Conservation (phyloP, 2,329 filamentous ascomycete species). For the Neonectria coccinea region DNA sequence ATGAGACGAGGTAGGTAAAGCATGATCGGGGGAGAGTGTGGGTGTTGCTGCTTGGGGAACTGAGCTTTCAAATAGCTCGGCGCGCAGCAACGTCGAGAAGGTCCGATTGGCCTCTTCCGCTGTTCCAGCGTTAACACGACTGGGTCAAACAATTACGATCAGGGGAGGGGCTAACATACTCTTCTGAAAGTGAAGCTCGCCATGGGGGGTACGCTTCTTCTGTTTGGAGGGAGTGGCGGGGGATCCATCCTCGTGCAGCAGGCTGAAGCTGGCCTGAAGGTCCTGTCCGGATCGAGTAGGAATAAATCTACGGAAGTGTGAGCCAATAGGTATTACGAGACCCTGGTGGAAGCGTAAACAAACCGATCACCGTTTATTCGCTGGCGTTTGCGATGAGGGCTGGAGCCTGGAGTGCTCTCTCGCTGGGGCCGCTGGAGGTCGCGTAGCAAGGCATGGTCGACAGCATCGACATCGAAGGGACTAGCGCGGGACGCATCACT, state of each 20-base stretch:
- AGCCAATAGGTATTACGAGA: constrained; percentile 31
- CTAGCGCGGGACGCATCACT: constrained; percentile 52
- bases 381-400: constrained; percentile 69
- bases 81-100: constrained; percentile 87
- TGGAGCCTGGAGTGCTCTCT: constrained; percentile 65
- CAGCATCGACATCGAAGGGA: constrained; percentile 61
- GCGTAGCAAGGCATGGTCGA: constrained; percentile 63
- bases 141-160: not conserved
- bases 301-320: constrained; percentile 77
- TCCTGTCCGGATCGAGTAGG: constrained; percentile 94
- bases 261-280: constrained; percentile 89
- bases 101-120: constrained; percentile 96
- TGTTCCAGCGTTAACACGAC: constrained; percentile 44
- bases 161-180: constrained; percentile 65
- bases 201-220: constrained; percentile 86
- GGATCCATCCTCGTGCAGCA: constrained; percentile 92
- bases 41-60: constrained; percentile 83
- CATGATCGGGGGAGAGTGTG: constrained; percentile 69
- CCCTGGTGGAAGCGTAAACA: constrained; percentile 28
- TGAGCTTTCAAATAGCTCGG: constrained; percentile 91
- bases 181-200: constrained; percentile 93
- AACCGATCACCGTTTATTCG: constrained; percentile 73
- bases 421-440: constrained; percentile 64
- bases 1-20: constrained; percentile 61
- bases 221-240: constrained; percentile 89